These are phyloP conservation scores for Mallotus nudiflorus DNA, from an alignment of 345 rosid genomes.

Conservation along the genomic window DNA sequence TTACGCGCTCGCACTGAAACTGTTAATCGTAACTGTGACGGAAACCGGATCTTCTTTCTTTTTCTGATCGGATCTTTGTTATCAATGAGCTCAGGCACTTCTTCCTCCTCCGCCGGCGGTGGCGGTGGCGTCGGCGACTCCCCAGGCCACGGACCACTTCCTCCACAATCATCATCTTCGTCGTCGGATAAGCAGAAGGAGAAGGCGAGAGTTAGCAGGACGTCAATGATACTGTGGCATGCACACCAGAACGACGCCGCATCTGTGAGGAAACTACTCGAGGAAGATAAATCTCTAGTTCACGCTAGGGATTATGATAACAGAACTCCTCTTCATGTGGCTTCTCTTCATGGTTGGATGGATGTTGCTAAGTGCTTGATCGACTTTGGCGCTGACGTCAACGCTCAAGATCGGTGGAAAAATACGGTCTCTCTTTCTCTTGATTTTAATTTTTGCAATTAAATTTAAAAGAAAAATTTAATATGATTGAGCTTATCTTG, in stretches of 20 bases:
- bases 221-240: slow-evolving; percentile 95
- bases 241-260: slow-evolving; percentile 92
- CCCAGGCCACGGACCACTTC: slow-evolving; percentile 13
- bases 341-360: slow-evolving; percentile 95
- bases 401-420: slow-evolving; percentile 99
- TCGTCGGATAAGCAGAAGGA: slow-evolving; percentile 79
- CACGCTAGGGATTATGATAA: slow-evolving; percentile 89
- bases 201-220: slow-evolving; percentile 97
- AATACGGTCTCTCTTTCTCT: slow-evolving; percentile 59
- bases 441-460: background rate
- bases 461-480: background rate
- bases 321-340: slow-evolving; percentile 94
- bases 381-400: slow-evolving; percentile 92
- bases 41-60: background rate
- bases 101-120: slow-evolving; percentile 40
- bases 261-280: slow-evolving; percentile 85
- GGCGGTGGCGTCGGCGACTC: slow-evolving; percentile 12
- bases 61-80: slow-evolving; percentile 22
- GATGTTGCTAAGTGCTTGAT: slow-evolving; percentile 85
- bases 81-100: slow-evolving; percentile 52
- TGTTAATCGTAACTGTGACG: too few relatives aligned
- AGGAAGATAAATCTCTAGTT: slow-evolving; percentile 83
- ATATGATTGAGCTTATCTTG: too few relatives aligned
- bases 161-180: slow-evolving; percentile 23
- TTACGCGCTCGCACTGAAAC: background rate